A percentile compares a stretch with the other conserved stretches of the same genome.
Evolutionary conservation across 331 rosid species (phyloP).

Genomic region (Quercus phellos): DNA sequence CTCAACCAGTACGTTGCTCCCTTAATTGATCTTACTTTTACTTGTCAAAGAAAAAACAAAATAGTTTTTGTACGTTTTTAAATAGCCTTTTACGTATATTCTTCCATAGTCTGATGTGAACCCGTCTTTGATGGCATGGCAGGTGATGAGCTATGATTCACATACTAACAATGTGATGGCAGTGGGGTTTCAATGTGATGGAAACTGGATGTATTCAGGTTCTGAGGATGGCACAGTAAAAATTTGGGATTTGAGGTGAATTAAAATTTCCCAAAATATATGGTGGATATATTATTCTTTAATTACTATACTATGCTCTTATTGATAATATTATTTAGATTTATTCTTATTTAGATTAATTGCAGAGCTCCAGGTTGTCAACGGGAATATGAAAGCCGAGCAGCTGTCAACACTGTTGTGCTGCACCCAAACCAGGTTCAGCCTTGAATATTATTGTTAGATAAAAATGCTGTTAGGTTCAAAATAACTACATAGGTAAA

Average conservation of each 20-base stretch:
- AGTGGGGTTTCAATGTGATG: conserved; percentile 98
- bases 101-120: background rate
- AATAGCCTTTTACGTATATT: background rate
- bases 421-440: conserved; percentile 93
- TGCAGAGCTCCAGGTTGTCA: conserved; percentile 97
- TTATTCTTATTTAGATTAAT: conserved; percentile 20
- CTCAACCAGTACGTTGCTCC: conserved; percentile 74
- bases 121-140: conserved; percentile 16
- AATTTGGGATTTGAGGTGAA: conserved; percentile 97
- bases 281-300: background rate
- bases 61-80: background rate
- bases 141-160: conserved; percentile 97
- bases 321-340: background rate
- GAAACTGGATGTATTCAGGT: conserved; percentile 99
- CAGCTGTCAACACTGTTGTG: conserved; percentile 95
- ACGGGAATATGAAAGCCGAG: conserved; percentile 98
- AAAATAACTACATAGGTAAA: background rate
- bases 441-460: conserved; percentile 13
- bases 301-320: background rate
- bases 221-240: conserved; percentile 99
- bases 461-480: conserved; percentile 1
- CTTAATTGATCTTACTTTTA: background rate
- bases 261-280: background rate
- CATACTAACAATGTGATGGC: conserved; percentile 97
- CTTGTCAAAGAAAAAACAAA: background rate